Evolutionary conservation across 2,329 filamentous ascomycete genomes (phyloP).

Genomic region (Pseudogymnoascus sp.): DNA sequence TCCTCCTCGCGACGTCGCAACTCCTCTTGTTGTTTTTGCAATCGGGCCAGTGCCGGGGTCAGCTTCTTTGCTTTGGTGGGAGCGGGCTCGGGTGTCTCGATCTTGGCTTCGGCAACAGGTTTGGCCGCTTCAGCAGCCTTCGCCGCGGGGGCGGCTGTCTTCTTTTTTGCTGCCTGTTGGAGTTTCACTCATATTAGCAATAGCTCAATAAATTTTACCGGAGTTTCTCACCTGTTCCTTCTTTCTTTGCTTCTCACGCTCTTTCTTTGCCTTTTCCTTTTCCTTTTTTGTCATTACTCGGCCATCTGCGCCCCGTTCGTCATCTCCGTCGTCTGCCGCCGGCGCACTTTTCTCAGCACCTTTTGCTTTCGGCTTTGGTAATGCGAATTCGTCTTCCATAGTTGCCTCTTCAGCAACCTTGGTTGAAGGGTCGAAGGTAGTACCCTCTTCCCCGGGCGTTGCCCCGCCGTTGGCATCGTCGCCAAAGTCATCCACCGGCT

Average conservation of each 20-base stretch:
- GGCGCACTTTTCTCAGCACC: slow-evolving; percentile 40
- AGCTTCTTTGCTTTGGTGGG: slow-evolving; percentile 88
- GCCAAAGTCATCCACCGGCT: slow-evolving; percentile 62
- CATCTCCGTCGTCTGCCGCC: slow-evolving; percentile 42
- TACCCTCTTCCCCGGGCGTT: slow-evolving; percentile 36
- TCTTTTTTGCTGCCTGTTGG: slow-evolving; percentile 73
- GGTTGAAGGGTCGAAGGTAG: slow-evolving; percentile 37
- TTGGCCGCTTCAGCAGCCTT: slow-evolving; percentile 53
- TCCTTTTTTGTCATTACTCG: slow-evolving; percentile 91
- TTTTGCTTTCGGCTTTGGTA: slow-evolving; percentile 67
- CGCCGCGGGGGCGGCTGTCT: slow-evolving; percentile 44
- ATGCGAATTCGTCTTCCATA: slow-evolving; percentile 77
- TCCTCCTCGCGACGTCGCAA: slow-evolving; percentile 61
- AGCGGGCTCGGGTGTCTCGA: slow-evolving; percentile 37
- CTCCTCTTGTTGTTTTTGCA: slow-evolving; percentile 80
- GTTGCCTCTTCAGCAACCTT: slow-evolving; percentile 77
- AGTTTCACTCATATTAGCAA: slow-evolving; percentile 12
- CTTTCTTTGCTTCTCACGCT: slow-evolving; percentile 96
- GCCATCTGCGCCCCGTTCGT: slow-evolving; percentile 49
- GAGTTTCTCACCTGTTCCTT: slow-evolving; percentile 73
- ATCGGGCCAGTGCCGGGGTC: slow-evolving; percentile 60
- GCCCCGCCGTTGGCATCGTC: slow-evolving; percentile 51
- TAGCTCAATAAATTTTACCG: background rate
- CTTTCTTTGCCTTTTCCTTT: slow-evolving; percentile 97
- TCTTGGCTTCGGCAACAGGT: slow-evolving; percentile 43